Evolutionary conservation across 2,329 filamentous ascomycete genomes (phyloP).

Genomic region (Eutypella sp.): DNA sequence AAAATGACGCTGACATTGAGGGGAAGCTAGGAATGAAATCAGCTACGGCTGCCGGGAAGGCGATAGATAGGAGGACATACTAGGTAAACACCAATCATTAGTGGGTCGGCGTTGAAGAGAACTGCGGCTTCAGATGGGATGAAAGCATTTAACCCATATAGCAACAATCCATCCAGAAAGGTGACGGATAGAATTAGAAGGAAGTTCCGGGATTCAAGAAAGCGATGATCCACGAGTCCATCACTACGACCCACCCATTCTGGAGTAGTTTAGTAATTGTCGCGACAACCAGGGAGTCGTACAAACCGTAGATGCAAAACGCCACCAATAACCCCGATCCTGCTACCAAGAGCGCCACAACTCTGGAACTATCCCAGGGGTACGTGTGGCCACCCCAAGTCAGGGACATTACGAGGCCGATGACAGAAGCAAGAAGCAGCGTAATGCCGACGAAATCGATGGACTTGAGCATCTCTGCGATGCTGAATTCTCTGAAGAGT

Average conservation of each 20-base stretch:
- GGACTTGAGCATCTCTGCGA: neutral
- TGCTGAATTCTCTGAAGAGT: neutral
- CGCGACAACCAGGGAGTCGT: neutral
- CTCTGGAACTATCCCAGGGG: neutral
- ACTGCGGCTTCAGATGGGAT: neutral
- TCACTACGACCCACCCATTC: neutral
- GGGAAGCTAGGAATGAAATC: neutral
- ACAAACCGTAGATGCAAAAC: neutral
- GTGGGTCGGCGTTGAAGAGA: neutral
- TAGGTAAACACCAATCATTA: neutral
- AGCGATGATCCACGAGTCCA: neutral
- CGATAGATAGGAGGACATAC: neutral
- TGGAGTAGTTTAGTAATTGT: neutral
- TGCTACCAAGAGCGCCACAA: neutral
- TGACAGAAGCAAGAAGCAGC: neutral
- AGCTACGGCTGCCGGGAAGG: neutral
- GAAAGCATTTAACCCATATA: neutral
- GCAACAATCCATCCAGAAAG: neutral
- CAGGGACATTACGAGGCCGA: neutral
- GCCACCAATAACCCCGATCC: neutral
- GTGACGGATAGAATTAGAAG: neutral
- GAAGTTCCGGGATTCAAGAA: neutral
- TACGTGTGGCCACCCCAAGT: neutral
- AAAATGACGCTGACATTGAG: neutral
- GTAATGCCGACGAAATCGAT: neutral